A percentile compares a stretch with the other conserved stretches of the same genome.
Conservation (phyloP, 257 asterid species). For the Paraleonurus japonicus region DNA sequence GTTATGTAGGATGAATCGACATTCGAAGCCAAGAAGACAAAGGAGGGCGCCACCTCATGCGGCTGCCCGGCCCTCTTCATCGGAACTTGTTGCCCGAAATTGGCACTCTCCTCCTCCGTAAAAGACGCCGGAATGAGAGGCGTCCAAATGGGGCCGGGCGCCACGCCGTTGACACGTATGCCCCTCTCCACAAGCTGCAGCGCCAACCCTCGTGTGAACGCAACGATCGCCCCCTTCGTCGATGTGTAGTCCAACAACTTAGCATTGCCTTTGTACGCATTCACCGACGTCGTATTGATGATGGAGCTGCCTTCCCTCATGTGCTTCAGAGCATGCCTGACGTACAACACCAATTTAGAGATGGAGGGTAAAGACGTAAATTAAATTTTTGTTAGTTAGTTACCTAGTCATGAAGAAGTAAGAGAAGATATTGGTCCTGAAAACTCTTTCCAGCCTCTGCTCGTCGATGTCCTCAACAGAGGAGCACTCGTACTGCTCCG, state of each 20-base stretch:
- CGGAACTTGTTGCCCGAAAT: slow-evolving; percentile 58
- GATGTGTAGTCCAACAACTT: slow-evolving; percentile 62
- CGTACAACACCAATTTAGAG: neutral
- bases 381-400: too few relatives aligned
- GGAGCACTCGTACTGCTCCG: slow-evolving; percentile 54
- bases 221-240: slow-evolving; percentile 73
- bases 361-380: neutral
- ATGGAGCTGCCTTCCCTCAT: slow-evolving; percentile 69
- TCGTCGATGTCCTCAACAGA: slow-evolving; percentile 70
- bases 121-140: slow-evolving; percentile 72
- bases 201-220: slow-evolving; percentile 68
- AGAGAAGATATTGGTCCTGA: slow-evolving; percentile 61
- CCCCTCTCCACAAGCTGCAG: slow-evolving; percentile 50
- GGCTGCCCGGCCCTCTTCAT: slow-evolving; percentile 89
- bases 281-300: slow-evolving; percentile 69
- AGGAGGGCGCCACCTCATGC: slow-evolving; percentile 64
- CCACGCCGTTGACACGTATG: slow-evolving; percentile 74
- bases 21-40: slow-evolving; percentile 63
- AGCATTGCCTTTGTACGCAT: slow-evolving; percentile 62
- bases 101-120: slow-evolving; percentile 40
- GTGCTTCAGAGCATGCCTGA: slow-evolving; percentile 70
- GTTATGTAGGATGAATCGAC: slow-evolving; percentile 62
- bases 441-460: slow-evolving; percentile 62
- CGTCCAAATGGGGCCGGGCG: slow-evolving; percentile 82
- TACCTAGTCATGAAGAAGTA: slow-evolving; percentile 51